Percentiles rank a stretch among this genome's conserved stretches.
These are phyloP conservation scores for Candida pseudofarinosa DNA, from an alignment of 805 yeast genomes.

Conservation along the genomic window DNA sequence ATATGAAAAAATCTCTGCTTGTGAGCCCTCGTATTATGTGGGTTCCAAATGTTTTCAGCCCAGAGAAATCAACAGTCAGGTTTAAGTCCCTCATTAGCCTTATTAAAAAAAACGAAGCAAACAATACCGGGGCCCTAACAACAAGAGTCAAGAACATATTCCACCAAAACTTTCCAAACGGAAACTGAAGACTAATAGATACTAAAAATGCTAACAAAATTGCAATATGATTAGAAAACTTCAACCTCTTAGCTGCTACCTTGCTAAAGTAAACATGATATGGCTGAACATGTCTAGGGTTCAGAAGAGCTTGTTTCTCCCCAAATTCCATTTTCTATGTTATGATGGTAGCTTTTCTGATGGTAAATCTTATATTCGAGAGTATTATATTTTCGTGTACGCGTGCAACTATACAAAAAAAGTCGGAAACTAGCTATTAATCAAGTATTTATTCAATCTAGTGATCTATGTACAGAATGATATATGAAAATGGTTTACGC, in stretches of 20 bases:
- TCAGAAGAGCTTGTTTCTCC: background rate
- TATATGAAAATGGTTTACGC: background rate
- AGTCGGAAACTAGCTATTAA: background rate
- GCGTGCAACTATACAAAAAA: background rate
- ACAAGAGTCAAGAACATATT: conserved; percentile 20
- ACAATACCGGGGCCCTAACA: conserved; percentile 28
- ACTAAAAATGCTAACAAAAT: conserved; percentile 21
- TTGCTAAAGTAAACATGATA: conserved; percentile 17
- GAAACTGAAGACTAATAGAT: conserved; percentile 23
- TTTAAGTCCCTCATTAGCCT: conserved; percentile 20
- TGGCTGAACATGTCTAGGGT: conserved; percentile 1
- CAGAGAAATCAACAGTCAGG: conserved; percentile 28
- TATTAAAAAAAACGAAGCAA: conserved; percentile 23
- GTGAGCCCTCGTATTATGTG: conserved; percentile 23
- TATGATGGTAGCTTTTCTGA: background rate
- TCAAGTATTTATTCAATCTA: no score
- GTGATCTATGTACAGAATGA: background rate
- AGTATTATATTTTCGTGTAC: background rate
- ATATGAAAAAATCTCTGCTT: conserved; percentile 14
- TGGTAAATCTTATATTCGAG: background rate
- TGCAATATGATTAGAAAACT: conserved; percentile 29
- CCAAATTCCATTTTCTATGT: background rate
- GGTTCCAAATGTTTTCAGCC: conserved; percentile 28
- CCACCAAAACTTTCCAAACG: conserved; percentile 30
- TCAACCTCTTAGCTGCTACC: conserved; percentile 32